Percentiles rank a stretch among this genome's conserved stretches.
phyloP scores from a whole-genome alignment of 768 basidiomycete species.

The Coprinopsis sp. region DNA sequence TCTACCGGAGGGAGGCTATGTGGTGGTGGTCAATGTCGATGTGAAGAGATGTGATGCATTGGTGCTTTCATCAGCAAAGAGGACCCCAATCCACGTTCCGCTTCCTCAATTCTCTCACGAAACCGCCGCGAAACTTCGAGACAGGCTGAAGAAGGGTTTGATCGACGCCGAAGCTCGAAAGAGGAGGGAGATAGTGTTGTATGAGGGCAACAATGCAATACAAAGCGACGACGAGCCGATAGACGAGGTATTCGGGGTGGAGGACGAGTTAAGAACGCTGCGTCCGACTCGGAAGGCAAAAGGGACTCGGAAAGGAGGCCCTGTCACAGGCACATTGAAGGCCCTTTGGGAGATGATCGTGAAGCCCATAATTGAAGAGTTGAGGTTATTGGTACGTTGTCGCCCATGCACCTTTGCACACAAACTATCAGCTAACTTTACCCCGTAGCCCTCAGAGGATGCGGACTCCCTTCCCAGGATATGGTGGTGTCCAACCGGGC shows the following conservation, averaged over 20 bases:
- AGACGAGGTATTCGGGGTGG: no score
- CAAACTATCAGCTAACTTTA: background rate
- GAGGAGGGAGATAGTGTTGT: background rate
- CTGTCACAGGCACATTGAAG: no score
- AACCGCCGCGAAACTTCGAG: background rate
- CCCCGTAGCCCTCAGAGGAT: background rate
- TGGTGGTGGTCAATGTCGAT: constrained; percentile 12
- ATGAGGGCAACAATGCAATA: background rate
- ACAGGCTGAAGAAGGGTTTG: background rate
- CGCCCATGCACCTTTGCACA: background rate
- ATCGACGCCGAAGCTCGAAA: background rate
- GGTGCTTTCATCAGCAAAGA: background rate
- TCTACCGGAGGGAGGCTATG: constrained; percentile 3
- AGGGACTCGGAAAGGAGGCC: no score
- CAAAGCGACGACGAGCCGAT: no score
- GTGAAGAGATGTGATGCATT: constrained; percentile 11
- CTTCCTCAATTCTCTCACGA: background rate
- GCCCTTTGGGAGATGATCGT: no score
- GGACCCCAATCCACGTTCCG: constrained; percentile 4
- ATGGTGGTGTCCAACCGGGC: constrained; percentile 24
- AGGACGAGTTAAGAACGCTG: no score
- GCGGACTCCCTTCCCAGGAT: constrained; percentile 2
- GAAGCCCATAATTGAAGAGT: background rate
- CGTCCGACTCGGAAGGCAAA: no score
- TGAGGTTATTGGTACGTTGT: background rate